These are phyloP conservation scores for Mimosa bimucronata DNA, from an alignment of 306 rosid species.

Conservation along the genomic window DNA sequence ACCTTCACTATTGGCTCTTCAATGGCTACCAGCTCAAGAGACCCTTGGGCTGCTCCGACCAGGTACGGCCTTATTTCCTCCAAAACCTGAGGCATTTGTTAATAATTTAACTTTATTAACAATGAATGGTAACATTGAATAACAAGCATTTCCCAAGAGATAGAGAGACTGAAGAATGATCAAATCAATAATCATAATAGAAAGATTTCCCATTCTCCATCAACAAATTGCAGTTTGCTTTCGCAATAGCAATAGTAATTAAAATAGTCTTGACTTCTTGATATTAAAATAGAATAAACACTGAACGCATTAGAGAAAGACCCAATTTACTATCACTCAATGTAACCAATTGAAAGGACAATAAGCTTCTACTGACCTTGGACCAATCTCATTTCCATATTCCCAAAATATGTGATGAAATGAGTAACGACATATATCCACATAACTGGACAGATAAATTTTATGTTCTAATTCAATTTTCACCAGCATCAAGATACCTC, in stretches of 20 bases:
- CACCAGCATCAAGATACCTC: conserved; percentile 14
- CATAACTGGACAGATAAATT: background rate
- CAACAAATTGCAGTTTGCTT: background rate
- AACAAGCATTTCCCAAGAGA: conserved; percentile 10
- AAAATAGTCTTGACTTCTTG: conserved; percentile 13
- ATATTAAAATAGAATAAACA: background rate
- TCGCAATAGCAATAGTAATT: conserved; percentile 11
- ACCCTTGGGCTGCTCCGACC: conserved; percentile 84
- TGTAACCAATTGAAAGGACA: conserved; percentile 3
- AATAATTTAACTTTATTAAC: background rate
- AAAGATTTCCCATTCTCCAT: background rate
- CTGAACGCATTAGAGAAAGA: background rate
- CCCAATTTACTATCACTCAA: conserved; percentile 1
- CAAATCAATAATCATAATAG: background rate
- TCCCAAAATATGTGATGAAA: background rate
- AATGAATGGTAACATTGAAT: background rate
- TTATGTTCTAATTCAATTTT: background rate
- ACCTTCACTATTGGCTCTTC: conserved; percentile 86
- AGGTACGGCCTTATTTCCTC: conserved; percentile 97
- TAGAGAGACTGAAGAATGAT: background rate
- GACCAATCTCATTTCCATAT: conserved; percentile 23
- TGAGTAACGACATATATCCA: background rate
- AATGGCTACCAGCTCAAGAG: conserved; percentile 82
- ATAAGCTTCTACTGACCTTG: conserved; percentile 6
- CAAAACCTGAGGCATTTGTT: conserved; percentile 60